Conservation (phyloP, 2,329 filamentous ascomycete species). For the Neonectria sp. region DNA sequence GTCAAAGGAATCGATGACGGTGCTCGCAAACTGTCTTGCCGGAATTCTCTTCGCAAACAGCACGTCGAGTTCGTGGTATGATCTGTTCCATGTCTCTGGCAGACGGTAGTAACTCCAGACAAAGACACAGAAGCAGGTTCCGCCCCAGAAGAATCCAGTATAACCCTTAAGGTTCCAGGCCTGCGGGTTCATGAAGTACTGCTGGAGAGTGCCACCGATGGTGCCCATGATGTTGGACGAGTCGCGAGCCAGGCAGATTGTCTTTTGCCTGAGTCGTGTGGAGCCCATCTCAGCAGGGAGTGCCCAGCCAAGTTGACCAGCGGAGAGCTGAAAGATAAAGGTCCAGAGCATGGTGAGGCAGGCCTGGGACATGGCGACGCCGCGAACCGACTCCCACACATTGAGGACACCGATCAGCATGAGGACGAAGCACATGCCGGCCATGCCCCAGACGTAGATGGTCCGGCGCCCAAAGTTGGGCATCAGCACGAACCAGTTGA, state of each 20-base stretch:
- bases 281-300: slow-evolving; percentile 51
- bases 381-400: slow-evolving; percentile 44
- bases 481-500: slow-evolving; percentile 60
- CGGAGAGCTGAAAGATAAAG: slow-evolving; percentile 53
- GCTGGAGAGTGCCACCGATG: slow-evolving; percentile 46
- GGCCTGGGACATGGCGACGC: slow-evolving; percentile 53
- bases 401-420: slow-evolving; percentile 61
- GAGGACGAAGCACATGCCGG: slow-evolving; percentile 55
- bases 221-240: slow-evolving; percentile 40
- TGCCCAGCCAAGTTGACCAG: slow-evolving; percentile 57
- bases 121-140: slow-evolving; percentile 44
- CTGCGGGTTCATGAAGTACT: slow-evolving; percentile 55
- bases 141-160: slow-evolving; percentile 55
- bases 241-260: slow-evolving; percentile 50
- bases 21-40: slow-evolving; percentile 25
- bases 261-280: slow-evolving; percentile 51
- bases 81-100: slow-evolving; percentile 59
- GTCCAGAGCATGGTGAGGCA: slow-evolving; percentile 52
- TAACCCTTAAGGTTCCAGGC: slow-evolving; percentile 56
- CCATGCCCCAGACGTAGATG: slow-evolving; percentile 61
- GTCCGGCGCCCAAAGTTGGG: slow-evolving; percentile 60
- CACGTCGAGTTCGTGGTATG: slow-evolving; percentile 31
- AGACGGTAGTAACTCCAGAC: slow-evolving; percentile 62
- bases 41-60: slow-evolving; percentile 25
- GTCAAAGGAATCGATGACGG: slow-evolving; percentile 22